A percentile compares a stretch with the other conserved stretches of the same genome.
Evolutionary conservation across 1,139 yeast species (phyloP).

Genomic region (Sugiyamaella pinicola): DNA sequence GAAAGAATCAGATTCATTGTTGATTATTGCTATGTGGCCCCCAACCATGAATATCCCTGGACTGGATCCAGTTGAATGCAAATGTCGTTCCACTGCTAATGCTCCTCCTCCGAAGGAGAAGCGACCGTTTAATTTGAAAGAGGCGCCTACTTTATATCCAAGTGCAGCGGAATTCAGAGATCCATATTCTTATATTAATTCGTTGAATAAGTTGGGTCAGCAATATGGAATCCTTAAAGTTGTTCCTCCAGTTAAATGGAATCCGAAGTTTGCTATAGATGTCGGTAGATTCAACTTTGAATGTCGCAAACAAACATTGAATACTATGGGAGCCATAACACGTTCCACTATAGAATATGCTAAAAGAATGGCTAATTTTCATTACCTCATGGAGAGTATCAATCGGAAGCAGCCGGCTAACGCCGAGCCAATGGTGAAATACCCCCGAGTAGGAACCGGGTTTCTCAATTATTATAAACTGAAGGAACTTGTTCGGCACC

Average conservation of each 20-base stretch:
- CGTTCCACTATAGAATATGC: slow-evolving; percentile 43
- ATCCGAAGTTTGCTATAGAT: slow-evolving; percentile 49
- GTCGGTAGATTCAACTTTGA: slow-evolving; percentile 54
- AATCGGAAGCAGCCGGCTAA: background rate
- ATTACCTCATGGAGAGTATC: slow-evolving; percentile 30
- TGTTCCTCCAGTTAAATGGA: slow-evolving; percentile 53
- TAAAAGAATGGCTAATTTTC: slow-evolving; percentile 42
- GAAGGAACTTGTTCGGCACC: slow-evolving; percentile 34
- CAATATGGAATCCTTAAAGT: slow-evolving; percentile 74
- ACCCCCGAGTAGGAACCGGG: slow-evolving; percentile 37
- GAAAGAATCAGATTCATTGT: no score
- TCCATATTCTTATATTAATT: slow-evolving; percentile 51
- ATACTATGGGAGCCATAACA: slow-evolving; percentile 47
- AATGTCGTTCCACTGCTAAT: slow-evolving; percentile 27
- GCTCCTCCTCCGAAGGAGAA: slow-evolving; percentile 22
- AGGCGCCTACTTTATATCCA: slow-evolving; percentile 55
- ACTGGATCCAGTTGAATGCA: slow-evolving; percentile 29
- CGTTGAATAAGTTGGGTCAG: slow-evolving; percentile 50
- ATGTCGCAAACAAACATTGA: slow-evolving; percentile 56
- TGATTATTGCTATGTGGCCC: background rate
- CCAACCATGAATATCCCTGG: slow-evolving; percentile 21
- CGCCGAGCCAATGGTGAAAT: slow-evolving; percentile 28
- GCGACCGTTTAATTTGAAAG: slow-evolving; percentile 39
- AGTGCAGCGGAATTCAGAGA: slow-evolving; percentile 51
- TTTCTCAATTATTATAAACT: slow-evolving; percentile 39